A percentile compares a stretch with the other conserved stretches of the same genome.
These are phyloP conservation scores for Ajuga reptans DNA, from an alignment of 305 asterid genomes.

Conservation along the genomic window DNA sequence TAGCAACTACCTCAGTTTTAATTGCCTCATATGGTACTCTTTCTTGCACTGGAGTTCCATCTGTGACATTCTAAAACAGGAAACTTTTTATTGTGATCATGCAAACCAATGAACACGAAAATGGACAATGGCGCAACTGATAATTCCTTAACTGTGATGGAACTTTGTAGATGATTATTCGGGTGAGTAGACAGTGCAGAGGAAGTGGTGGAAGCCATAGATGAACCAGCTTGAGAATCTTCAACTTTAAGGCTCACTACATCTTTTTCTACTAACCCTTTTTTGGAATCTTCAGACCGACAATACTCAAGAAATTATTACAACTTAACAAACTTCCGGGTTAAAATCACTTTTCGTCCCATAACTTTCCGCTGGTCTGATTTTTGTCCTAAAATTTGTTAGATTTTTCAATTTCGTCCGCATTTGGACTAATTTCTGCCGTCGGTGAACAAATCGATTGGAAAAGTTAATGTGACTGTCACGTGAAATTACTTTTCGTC, in stretches of 20 bases:
- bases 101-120: constrained; percentile 27
- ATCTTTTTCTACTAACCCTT: constrained; percentile 24
- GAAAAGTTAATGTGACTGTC: too few species aligned
- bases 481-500: too few species aligned
- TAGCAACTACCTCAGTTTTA: constrained; percentile 23
- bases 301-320: constrained; percentile 22
- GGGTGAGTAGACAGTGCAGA: constrained; percentile 20
- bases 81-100: constrained; percentile 37
- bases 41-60: constrained; percentile 27
- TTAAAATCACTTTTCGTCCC: too few species aligned
- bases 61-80: constrained; percentile 66
- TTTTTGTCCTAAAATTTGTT: too few species aligned
- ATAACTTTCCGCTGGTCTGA: too few species aligned
- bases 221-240: constrained; percentile 30
- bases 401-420: too few species aligned
- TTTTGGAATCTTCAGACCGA: constrained; percentile 37
- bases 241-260: constrained; percentile 29
- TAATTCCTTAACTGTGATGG: constrained; percentile 58
- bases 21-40: constrained; percentile 20
- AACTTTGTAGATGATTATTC: constrained; percentile 19
- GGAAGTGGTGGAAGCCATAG: constrained; percentile 27
- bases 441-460: too few species aligned
- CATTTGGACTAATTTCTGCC: too few species aligned
- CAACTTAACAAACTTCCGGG: too few species aligned
- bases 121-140: constrained; percentile 25